These are phyloP conservation scores for Phytophthora citricola DNA, from an alignment of 352 stramenopile genomes.

Conservation along the genomic window DNA sequence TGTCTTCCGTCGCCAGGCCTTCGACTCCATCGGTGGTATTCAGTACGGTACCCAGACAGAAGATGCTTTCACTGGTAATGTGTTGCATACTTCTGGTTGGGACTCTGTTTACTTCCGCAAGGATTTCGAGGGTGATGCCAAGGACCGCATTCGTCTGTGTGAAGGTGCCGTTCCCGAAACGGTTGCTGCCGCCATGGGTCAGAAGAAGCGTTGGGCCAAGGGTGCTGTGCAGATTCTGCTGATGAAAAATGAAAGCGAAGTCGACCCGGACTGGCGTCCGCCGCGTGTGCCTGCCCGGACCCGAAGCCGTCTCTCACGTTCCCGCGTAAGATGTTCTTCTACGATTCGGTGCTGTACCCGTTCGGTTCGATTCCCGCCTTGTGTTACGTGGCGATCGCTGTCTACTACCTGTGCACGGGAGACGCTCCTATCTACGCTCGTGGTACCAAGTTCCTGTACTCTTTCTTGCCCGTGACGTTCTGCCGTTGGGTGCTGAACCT, in stretches of 20 bases:
- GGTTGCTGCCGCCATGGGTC: slow-evolving; percentile 84
- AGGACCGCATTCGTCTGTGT: slow-evolving; percentile 87
- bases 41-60: slow-evolving; percentile 91
- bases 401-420: slow-evolving; percentile 89
- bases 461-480: slow-evolving; percentile 88
- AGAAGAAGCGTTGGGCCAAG: slow-evolving; percentile 91
- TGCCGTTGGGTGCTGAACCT: slow-evolving; percentile 84
- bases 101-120: slow-evolving; percentile 92
- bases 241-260: slow-evolving; percentile 90
- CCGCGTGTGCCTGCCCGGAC: slow-evolving; percentile 81
- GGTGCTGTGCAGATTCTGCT: slow-evolving; percentile 89
- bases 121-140: slow-evolving; percentile 87
- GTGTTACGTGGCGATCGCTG: slow-evolving; percentile 85
- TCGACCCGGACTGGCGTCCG: slow-evolving; percentile 89
- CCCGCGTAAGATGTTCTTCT: slow-evolving; percentile 92
- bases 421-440: slow-evolving; percentile 87
- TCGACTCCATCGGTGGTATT: slow-evolving; percentile 91
- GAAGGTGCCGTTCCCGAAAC: slow-evolving; percentile 87
- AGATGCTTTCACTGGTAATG: slow-evolving; percentile 91
- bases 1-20: slow-evolving; percentile 89
- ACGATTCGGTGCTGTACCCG: slow-evolving; percentile 89
- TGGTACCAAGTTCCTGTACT: slow-evolving; percentile 84
- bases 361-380: slow-evolving; percentile 88
- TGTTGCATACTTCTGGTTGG: slow-evolving; percentile 85
- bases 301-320: slow-evolving; percentile 84